Base-by-base conservation (phyloP, 1,284 basidiomycete species). In the Inonotus hispidus region DNA sequence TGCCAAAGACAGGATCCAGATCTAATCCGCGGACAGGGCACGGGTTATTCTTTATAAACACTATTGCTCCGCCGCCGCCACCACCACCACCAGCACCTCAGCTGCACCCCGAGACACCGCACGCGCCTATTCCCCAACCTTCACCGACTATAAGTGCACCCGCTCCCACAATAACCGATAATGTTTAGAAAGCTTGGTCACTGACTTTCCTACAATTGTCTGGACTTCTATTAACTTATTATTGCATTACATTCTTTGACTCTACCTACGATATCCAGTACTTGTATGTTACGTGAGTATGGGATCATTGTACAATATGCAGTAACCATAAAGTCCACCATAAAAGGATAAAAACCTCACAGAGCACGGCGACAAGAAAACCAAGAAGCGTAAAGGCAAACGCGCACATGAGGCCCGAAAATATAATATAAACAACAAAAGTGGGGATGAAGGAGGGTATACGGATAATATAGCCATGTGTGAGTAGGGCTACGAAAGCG, bases 401-500 rank as follows among this genome's bases (percentile, higher is more conserved):
- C 25, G 53, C 59, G 25, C 38, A 63, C 58, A 63, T 60, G 29
- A 63, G n/a, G 13, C 47, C 53, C 14, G 52, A 58, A 58, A 56
- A 58, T 32, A 54, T 27, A 29, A 61, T 47, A 61, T 60, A 61
- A 13, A 58, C 56, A 7, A 54, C 21, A 16, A 61, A 54, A 16
- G 49, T 47, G 11, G 63, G 63, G 35, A 64, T 39, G 47, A 53
- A 64, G 37, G 49, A 27, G 19, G 63, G 63, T 8, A 64, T 53
- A 35, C 59, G 62, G 29, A 60, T 11, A 8, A 60, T 29, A 27
- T 63, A 63, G 11, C 58, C 62, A 8, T 60, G 38, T 1, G 62
- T 63, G 21, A 63, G 63, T 82, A 71, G 49, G 75, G 70, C 41
- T 74, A 73, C 10, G 79, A 83, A 2, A 77, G 79, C 56, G 80